A percentile compares a stretch with the other conserved stretches of the same genome.
Evolutionary conservation across 2,329 filamentous ascomycete species (phyloP).

Genomic region (Geosmithia putterillii): DNA sequence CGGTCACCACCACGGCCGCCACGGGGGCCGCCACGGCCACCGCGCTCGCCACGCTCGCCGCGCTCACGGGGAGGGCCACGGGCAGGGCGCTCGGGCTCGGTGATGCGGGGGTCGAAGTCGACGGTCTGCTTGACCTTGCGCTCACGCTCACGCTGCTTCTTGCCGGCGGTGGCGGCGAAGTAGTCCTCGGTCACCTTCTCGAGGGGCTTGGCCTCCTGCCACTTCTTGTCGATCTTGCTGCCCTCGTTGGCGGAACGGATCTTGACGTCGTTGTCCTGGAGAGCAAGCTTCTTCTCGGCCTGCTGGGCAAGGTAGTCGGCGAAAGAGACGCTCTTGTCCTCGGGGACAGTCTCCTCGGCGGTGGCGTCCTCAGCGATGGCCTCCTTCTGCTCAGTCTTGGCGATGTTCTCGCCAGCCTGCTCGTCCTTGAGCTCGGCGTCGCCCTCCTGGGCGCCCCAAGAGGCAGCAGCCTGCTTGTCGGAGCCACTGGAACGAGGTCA

Average conservation of each 20-base stretch:
- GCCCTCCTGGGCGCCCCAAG: constrained; percentile 79
- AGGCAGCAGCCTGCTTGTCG: constrained; percentile 78
- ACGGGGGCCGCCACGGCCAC: constrained; percentile 39
- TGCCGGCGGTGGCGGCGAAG: constrained; percentile 62
- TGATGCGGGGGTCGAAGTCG: constrained; percentile 76
- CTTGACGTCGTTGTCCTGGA: constrained; percentile 46
- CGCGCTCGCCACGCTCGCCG: too few relatives aligned
- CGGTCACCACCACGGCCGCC: constrained; percentile 29
- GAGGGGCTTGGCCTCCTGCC: constrained; percentile 69
- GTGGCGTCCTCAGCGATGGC: constrained; percentile 37
- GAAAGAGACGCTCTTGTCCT: constrained; percentile 87
- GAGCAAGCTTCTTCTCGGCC: constrained; percentile 62
- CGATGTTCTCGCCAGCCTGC: constrained; percentile 81
- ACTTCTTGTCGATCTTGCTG: constrained; percentile 80
- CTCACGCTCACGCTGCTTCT: constrained; percentile 76
- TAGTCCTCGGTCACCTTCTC: constrained; percentile 61
- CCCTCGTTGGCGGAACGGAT: constrained; percentile 91
- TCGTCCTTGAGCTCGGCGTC: constrained; percentile 82
- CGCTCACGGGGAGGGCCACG: constrained; percentile 31
- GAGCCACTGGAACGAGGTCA: constrained; percentile 44
- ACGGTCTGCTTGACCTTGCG: constrained; percentile 84
- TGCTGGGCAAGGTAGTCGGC: constrained; percentile 69
- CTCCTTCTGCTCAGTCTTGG: constrained; percentile 72
- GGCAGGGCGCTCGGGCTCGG: constrained; percentile 53
- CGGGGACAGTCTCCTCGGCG: constrained; percentile 44